These are phyloP conservation scores for Phyllosticta paracitricarpa DNA, from an alignment of 2,329 filamentous ascomycete species.

Conservation along the genomic window DNA sequence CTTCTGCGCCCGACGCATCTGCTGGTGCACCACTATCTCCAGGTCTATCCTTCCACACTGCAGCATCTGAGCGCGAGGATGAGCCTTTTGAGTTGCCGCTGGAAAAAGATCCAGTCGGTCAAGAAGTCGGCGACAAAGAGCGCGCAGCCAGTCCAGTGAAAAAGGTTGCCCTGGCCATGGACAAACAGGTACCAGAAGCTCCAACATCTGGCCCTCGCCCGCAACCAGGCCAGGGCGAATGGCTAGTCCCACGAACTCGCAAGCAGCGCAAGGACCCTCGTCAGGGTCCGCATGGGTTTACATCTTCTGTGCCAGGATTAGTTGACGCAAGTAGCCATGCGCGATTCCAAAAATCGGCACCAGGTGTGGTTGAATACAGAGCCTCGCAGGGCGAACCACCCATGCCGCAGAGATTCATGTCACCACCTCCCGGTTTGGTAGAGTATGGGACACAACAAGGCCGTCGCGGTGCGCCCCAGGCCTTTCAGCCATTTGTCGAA, in stretches of 20 bases:
- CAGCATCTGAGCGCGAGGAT: not conserved
- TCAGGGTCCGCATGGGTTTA: not conserved
- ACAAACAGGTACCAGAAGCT: not conserved
- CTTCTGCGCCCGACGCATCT: not conserved
- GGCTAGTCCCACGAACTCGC: not conserved
- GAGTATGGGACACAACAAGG: not conserved
- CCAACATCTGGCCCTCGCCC: not conserved
- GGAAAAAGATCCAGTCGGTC: not conserved
- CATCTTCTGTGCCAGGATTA: not conserved
- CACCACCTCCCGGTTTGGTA: constrained; percentile 1
- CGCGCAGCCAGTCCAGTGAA: not conserved
- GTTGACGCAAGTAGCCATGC: not conserved
- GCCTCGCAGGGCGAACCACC: not conserved
- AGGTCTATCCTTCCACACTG: not conserved
- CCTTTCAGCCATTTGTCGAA: not conserved
- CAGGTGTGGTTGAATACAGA: not conserved
- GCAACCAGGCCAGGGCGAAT: not conserved
- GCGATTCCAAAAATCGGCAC: not conserved
- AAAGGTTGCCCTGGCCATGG: not conserved
- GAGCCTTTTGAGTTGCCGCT: not conserved
- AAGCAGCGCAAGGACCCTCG: not conserved
- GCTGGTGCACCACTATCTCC: not conserved
- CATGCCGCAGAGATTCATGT: not conserved
- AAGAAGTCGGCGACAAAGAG: not conserved
- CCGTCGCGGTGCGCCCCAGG: not conserved